These are phyloP conservation scores for Fusarium ramigenum DNA, from an alignment of 2,329 filamentous ascomycete genomes.

Conservation along the genomic window DNA sequence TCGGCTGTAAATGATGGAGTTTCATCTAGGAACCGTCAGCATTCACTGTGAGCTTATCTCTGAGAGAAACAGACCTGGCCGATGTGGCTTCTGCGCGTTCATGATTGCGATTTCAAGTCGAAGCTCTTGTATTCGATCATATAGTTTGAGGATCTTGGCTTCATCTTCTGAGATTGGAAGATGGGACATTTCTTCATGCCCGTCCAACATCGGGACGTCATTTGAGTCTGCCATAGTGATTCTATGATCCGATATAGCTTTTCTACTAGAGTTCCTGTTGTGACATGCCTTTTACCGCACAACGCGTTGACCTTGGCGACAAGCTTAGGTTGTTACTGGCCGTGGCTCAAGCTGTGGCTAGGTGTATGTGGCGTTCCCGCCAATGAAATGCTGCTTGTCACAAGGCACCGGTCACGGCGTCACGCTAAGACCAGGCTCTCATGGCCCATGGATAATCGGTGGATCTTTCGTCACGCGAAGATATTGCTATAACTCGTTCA, in stretches of 20 bases:
- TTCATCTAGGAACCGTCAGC: constrained; percentile 30
- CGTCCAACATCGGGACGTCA: constrained; percentile 43
- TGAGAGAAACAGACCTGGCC: constrained; percentile 45
- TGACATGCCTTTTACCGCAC: background rate
- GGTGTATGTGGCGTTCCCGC: constrained; percentile 22
- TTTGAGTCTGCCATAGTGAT: constrained; percentile 42
- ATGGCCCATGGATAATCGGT: constrained; percentile 28
- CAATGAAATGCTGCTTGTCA: constrained; percentile 41
- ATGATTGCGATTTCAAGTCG: constrained; percentile 77
- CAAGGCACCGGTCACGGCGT: constrained; percentile 48
- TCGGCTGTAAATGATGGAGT: constrained; percentile 55
- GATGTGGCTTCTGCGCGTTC: constrained; percentile 55
- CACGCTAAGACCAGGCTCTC: constrained; percentile 44
- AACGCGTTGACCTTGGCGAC: constrained; percentile 11
- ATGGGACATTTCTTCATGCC: constrained; percentile 48
- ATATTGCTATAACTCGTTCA: constrained; percentile 22
- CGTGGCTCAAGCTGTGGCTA: constrained; percentile 33
- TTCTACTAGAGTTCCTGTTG: background rate
- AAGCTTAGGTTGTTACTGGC: background rate
- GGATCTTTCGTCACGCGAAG: constrained; percentile 43
- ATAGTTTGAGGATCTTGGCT: constrained; percentile 71
- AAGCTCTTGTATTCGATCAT: constrained; percentile 76
- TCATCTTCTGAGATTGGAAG: constrained; percentile 73
- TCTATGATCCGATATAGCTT: background rate
- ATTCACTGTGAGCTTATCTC: background rate